These are phyloP conservation scores for Borovskyia barvae DNA, from an alignment of 208 protist genomes.

Conservation along the genomic window DNA sequence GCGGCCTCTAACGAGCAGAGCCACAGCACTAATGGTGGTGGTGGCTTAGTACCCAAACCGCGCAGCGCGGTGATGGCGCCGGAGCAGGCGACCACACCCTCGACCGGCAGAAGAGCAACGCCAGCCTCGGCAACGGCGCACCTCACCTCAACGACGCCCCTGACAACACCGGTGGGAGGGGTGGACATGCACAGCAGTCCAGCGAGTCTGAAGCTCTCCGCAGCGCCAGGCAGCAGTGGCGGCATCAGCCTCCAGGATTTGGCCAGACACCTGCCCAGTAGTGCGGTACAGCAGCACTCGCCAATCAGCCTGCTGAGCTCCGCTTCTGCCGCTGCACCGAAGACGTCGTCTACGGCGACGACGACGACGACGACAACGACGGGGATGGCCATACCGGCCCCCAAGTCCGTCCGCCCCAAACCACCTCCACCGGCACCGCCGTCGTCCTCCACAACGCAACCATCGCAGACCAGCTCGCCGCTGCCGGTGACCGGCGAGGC, in stretches of 20 bases:
- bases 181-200: background rate
- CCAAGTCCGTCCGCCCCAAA: conserved; percentile 29
- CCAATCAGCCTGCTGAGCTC: background rate
- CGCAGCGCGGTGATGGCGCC: conserved; percentile 28
- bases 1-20: conserved; percentile 3
- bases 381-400: conserved; percentile 23
- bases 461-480: background rate
- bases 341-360: background rate
- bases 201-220: conserved; percentile 30
- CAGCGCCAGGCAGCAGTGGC: conserved; percentile 17
- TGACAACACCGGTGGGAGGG: background rate
- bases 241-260: conserved; percentile 46
- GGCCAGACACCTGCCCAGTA: conserved; percentile 26
- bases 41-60: conserved; percentile 40
- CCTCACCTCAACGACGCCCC: conserved; percentile 18
- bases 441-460: background rate
- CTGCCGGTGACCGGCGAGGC: too few species aligned
- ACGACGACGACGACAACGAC: conserved; percentile 9
- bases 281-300: conserved; percentile 10
- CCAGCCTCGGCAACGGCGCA: conserved; percentile 33
- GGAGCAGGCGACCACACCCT: background rate
- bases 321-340: too few species aligned
- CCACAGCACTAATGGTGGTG: background rate
- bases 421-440: background rate
- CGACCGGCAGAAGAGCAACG: conserved; percentile 5